Conservation (phyloP, 1,284 basidiomycete species). For the Vanrija pseudolonga region DNA sequence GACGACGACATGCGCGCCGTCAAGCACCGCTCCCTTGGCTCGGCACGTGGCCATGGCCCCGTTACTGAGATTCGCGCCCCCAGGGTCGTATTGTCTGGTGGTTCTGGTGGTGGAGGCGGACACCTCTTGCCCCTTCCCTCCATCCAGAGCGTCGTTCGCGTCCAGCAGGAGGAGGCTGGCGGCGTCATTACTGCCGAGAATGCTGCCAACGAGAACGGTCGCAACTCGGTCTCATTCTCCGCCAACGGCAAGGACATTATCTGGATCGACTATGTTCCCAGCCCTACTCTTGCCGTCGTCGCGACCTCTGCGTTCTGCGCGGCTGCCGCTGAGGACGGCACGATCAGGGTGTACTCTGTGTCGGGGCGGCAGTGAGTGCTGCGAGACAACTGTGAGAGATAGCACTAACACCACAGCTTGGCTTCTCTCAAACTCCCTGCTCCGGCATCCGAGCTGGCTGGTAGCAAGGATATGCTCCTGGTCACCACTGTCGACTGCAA, state of each 20-base stretch:
- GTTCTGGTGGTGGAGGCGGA: not conserved
- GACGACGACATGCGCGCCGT: conserved; percentile 9
- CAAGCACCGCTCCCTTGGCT: conserved; percentile 27
- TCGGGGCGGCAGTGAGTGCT: conserved; percentile 66
- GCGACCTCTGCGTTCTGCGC: conserved; percentile 68
- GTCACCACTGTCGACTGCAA: conserved; percentile 67
- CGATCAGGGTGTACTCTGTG: conserved; percentile 70
- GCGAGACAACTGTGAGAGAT: not conserved
- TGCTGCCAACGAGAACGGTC: conserved; percentile 60
- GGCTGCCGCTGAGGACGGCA: conserved; percentile 70
- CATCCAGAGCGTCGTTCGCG: conserved; percentile 33
- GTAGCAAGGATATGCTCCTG: conserved; percentile 61
- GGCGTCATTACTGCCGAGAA: conserved; percentile 63
- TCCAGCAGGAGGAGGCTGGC: conserved; percentile 20
- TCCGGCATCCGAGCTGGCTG: conserved; percentile 65
- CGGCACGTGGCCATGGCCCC: conserved; percentile 11
- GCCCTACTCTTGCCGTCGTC: conserved; percentile 63
- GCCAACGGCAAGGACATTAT: conserved; percentile 63
- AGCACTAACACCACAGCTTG: conserved; percentile 49
- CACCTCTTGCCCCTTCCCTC: conserved; percentile 15
- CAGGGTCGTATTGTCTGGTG: not conserved
- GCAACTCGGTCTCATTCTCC: conserved; percentile 22
- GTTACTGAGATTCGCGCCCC: conserved; percentile 36
- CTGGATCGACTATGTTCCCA: conserved; percentile 84
- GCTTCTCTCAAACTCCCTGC: conserved; percentile 69